Base-by-base conservation (phyloP, 768 basidiomycete species). In the Lepiota brunneoincarnata region DNA sequence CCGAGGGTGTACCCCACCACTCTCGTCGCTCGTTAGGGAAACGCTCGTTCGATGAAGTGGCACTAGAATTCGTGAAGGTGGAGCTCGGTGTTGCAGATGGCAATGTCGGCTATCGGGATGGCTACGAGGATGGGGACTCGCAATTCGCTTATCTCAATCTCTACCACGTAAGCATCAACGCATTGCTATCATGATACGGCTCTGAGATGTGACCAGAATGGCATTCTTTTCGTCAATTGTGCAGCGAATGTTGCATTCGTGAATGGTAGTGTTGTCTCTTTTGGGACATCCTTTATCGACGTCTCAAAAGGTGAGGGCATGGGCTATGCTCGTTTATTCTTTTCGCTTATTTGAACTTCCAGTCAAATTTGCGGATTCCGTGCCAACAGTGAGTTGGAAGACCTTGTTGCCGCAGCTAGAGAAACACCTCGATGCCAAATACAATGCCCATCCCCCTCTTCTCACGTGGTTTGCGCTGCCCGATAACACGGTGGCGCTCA, bases 381-480 rank as follows among this genome's bases (percentile, higher is more conserved):
- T 58, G 1, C 76, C 78, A 0, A 62, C 69, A 14, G 41, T 80
- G 37, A 58, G 70, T 9, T 51, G 72, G 17, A 56, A 64, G 31
- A 68, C 69, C 15, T 74, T 71, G 18, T 69, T 77, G 37, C 37
- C 67, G 3, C 58, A 59, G 18, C 69, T 72, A 6, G 74, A 77
- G 59, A 52, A 62, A 12, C 58, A 66, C 11, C 65, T 78, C 1
- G 64, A 63, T 34, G 76, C 72, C 3, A 71, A 61, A 34, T 71
- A 67, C 63, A 79, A 78, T 60, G 57, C 50, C 37, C 38, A 40
- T 12, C 66, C 68, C 24, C 69, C 74, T 2, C 60, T 72, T 2
- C 59, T 77, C 42, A 76, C 78, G 62, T 80, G 72, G 58, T 63
- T 76, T 36, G 71, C 65, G 17, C 66, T 64, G 58, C 64, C 70